These are phyloP conservation scores for Melampsora abietis-canadensis DNA, from an alignment of 1,284 basidiomycete genomes.

Conservation along the genomic window DNA sequence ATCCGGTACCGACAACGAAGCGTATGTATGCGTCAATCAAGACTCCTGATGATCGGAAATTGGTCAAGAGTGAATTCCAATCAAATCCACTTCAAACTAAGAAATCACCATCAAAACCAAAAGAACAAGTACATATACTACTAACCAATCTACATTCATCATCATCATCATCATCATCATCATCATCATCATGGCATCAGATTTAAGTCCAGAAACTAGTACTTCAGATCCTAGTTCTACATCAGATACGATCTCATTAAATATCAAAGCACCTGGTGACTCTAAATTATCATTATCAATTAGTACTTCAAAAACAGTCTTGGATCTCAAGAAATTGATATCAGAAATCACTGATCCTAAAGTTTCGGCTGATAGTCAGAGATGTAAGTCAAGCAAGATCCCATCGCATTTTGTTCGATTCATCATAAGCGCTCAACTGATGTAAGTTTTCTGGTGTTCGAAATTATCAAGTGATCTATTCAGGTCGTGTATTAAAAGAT, in stretches of 20 bases:
- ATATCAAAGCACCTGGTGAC: constrained; percentile 50
- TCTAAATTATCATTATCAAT: constrained; percentile 77
- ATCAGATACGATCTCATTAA: constrained; percentile 46
- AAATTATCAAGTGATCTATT: constrained; percentile 24
- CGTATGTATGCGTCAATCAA: too few relatives aligned
- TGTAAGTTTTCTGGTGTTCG: not conserved
- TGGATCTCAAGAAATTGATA: constrained; percentile 80
- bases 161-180: constrained; percentile 1
- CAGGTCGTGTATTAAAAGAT: constrained; percentile 63
- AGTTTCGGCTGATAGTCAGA: constrained; percentile 57
- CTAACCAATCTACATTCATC: too few relatives aligned
- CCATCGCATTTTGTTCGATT: not conserved
- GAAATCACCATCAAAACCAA: too few relatives aligned
- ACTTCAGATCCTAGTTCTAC: not conserved
- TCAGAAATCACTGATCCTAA: constrained; percentile 68
- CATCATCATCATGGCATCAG: not conserved
- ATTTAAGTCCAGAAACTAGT: not conserved
- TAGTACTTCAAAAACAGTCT: constrained; percentile 63
- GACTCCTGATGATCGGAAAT: too few relatives aligned
- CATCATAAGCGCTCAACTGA: too few relatives aligned
- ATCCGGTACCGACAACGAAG: too few relatives aligned
- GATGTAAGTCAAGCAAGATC: not conserved
- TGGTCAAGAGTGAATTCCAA: too few relatives aligned
- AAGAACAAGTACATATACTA: too few relatives aligned
- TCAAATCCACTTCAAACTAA: too few relatives aligned